Evolutionary conservation across 148 eudicot genomes (phyloP).

Genomic region (Polygonum maritimum): DNA sequence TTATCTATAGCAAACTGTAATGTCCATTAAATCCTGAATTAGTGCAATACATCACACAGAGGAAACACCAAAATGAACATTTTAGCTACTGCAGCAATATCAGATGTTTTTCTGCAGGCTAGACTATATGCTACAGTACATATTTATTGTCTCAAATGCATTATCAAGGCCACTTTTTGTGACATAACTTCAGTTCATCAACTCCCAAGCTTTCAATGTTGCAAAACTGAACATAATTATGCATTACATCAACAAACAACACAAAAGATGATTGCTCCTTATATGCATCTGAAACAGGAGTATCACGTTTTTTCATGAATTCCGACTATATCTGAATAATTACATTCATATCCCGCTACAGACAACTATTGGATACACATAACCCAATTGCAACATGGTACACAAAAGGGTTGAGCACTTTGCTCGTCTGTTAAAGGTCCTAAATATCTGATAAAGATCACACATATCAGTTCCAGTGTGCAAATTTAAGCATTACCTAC

Average conservation of each 20-base stretch:
- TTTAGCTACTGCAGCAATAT: background rate
- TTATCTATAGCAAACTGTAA: constrained; percentile 68
- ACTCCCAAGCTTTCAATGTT: background rate
- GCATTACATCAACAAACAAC: background rate
- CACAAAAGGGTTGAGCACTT: background rate
- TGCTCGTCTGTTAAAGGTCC: no score
- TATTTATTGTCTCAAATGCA: background rate
- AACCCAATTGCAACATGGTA: background rate
- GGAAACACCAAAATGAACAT: background rate
- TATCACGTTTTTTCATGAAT: background rate
- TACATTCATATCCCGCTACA: background rate
- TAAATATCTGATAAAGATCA: background rate
- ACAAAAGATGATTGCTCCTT: background rate
- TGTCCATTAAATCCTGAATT: constrained; percentile 9
- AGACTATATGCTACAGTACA: background rate
- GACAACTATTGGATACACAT: no score
- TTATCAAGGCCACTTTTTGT: background rate
- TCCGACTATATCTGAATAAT: background rate
- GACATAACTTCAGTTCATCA: background rate
- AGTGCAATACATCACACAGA: background rate
- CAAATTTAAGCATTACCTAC: background rate
- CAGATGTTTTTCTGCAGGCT: background rate
- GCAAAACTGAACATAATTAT: background rate
- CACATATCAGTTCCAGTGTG: background rate
- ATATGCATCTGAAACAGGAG: background rate